A percentile compares a stretch with the other conserved stretches of the same genome.
These are phyloP conservation scores for Bimuria novae-zelandiae DNA, from an alignment of 2,329 filamentous ascomycete genomes.

Conservation along the genomic window DNA sequence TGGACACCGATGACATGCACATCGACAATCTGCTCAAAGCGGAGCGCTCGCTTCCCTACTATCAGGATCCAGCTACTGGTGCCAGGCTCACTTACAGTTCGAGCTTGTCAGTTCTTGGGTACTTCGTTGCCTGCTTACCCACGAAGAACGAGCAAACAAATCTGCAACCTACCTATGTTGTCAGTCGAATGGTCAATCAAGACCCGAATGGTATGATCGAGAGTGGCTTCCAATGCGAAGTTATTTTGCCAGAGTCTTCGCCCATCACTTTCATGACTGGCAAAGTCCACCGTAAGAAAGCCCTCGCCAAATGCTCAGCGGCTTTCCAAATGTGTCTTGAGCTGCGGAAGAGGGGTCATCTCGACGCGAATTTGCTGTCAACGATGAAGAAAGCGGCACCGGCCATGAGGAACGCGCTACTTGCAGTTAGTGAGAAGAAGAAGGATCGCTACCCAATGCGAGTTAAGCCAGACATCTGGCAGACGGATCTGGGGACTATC, in stretches of 20 bases:
- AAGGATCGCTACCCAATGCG: conserved; percentile 75
- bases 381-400: conserved; percentile 73
- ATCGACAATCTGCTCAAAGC: conserved; percentile 61
- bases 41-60: conserved; percentile 57
- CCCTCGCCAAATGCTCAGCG: conserved; percentile 82
- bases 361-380: conserved; percentile 77
- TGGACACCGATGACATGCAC: conserved; percentile 64
- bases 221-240: conserved; percentile 64
- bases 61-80: conserved; percentile 67
- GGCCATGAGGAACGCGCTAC: conserved; percentile 80
- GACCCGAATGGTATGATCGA: conserved; percentile 13
- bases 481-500: conserved; percentile 46
- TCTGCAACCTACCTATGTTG: conserved; percentile 63
- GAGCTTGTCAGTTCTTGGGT: conserved; percentile 71
- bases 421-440: conserved; percentile 82
- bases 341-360: conserved; percentile 66
- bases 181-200: conserved; percentile 41
- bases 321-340: conserved; percentile 81
- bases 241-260: conserved; percentile 75
- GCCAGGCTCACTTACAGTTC: conserved; percentile 80
- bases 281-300: conserved; percentile 67
- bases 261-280: conserved; percentile 72
- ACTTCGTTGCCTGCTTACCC: conserved; percentile 73
- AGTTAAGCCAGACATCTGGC: conserved; percentile 79
- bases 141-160: conserved; percentile 53